Base-by-base conservation (phyloP, 352 stramenopile genomes). In the Peronospora farinosa region DNA sequence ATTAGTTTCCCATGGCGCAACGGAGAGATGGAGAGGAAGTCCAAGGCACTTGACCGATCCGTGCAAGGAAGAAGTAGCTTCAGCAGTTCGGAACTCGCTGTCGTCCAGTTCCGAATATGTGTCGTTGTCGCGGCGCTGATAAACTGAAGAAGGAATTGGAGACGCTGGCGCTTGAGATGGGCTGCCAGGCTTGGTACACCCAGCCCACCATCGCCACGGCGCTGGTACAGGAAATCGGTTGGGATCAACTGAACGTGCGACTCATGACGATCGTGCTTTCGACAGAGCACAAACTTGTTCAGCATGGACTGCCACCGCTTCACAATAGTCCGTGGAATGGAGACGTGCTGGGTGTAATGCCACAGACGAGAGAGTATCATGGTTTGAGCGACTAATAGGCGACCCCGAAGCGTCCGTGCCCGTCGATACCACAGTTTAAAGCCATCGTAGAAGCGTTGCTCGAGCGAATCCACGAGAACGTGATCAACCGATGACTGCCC, bases 291-390 rank as follows among this genome's bases (percentile, higher is more conserved):
- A n/a, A 40, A 40, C 4, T n/a, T 11, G 35, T 23, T 40, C 35
- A 40, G 35, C n/a, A 40, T 40, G 2, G 9, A 40, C 35, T 40
- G 35, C 35, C 35, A 23, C 35, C 35, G 12, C 13, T 40, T 40
- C 7, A 17, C 6, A 11, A 40, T n/a, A 23, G 35, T 6, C 10
- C 2, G 1, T 23, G 35, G 35, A 23, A 40, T 10, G 4, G 35
- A 19, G 4, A 40, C 35, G n/a, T 23, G 35, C 35, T 40, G 35
- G 8, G 35, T 17, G 35, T 21, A 47, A 23, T 51, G 31, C 30
- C 44, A 51, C 44, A 51, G 21, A 4, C 44, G 32, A 8, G 31
- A 51, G 7, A 40, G 32, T 9, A 47, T 13, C 44, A 42, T 51
- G 3, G 44, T 51, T 33, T 51, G 44, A 0, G 44, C 31, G 21